Evolutionary conservation across 345 rosid species (phyloP).

Genomic region (Citropsis articulata): DNA sequence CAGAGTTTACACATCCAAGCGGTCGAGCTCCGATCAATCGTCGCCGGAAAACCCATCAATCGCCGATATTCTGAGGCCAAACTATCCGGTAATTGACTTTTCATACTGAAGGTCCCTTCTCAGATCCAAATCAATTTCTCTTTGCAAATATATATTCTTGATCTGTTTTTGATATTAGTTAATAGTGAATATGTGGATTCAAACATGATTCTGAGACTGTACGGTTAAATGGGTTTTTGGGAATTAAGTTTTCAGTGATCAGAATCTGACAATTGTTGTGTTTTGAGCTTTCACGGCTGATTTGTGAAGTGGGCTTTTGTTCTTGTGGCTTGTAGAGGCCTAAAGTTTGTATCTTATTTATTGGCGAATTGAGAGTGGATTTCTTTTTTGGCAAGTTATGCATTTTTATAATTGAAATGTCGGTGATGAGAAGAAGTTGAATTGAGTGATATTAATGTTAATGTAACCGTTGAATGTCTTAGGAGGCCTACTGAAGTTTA

Average conservation of each 20-base stretch:
- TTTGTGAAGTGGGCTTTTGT: neutral
- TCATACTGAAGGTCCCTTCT: neutral
- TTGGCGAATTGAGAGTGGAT: neutral
- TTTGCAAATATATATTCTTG: neutral
- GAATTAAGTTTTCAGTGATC: neutral
- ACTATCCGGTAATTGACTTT: neutral
- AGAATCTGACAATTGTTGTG: neutral
- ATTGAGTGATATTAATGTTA: neutral
- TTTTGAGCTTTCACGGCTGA: neutral
- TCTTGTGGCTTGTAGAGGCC: neutral
- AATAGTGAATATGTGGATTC: neutral
- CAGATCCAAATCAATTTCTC: slow-evolving; percentile 4
- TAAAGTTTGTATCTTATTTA: neutral
- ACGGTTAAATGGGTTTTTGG: neutral
- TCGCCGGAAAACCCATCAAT: neutral
- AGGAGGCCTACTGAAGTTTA: neutral
- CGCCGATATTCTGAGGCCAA: neutral
- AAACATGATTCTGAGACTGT: neutral
- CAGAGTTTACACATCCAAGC: neutral
- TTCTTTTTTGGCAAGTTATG: slow-evolving; percentile 1
- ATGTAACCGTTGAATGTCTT: neutral
- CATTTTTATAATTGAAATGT: neutral
- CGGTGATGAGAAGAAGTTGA: neutral
- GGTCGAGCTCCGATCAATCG: neutral
- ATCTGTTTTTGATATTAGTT: neutral